These are phyloP conservation scores for Lunasporangiospora selenospora DNA, from an alignment of 192 early-diverging fungal genomes.

Conservation along the genomic window DNA sequence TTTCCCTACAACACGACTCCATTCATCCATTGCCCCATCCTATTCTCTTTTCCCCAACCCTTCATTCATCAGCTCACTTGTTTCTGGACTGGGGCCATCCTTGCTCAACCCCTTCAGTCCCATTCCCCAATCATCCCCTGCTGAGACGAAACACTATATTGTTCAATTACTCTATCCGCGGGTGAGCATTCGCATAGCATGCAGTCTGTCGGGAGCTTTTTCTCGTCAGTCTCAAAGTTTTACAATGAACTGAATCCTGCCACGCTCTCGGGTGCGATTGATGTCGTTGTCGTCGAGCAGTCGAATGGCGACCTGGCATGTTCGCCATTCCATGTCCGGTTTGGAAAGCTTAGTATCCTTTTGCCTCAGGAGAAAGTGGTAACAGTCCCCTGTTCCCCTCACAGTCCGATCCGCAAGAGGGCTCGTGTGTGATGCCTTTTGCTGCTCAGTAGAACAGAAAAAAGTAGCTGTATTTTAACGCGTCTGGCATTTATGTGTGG, in stretches of 20 bases:
- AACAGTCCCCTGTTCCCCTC: no score
- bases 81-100: no score
- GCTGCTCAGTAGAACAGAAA: no score
- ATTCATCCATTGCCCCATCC: neutral
- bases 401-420: no score
- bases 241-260: slow-evolving; percentile 97
- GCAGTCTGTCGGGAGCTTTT: slow-evolving; percentile 55
- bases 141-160: no score
- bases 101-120: neutral
- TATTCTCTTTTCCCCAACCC: neutral
- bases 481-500: neutral
- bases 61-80: neutral
- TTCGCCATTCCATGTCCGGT: slow-evolving; percentile 98
- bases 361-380: slow-evolving; percentile 89
- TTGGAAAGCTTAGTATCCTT: slow-evolving; percentile 94
- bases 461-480: no score
- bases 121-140: neutral
- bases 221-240: slow-evolving; percentile 87
- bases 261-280: slow-evolving; percentile 97
- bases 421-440: neutral
- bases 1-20: neutral
- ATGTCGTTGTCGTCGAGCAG: slow-evolving; percentile 92
- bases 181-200: no score
- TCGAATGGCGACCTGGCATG: slow-evolving; percentile 83
- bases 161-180: no score